A percentile compares a stretch with the other conserved stretches of the same genome.
Conservation (phyloP, 306 rosid species). For the Castanopsis chinensis region DNA sequence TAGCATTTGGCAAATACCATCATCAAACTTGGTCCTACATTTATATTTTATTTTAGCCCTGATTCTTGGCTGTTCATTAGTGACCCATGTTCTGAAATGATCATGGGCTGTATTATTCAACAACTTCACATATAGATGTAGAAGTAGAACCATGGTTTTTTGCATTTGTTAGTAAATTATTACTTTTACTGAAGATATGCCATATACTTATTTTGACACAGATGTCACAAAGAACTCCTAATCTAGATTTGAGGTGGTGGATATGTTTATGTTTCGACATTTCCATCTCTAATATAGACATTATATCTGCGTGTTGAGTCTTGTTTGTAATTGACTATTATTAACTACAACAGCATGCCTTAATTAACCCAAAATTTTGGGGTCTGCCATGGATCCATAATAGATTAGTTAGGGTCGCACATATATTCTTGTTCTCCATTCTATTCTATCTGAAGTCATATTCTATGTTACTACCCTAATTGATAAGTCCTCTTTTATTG, state of each 20-base stretch:
- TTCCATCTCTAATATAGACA: background rate
- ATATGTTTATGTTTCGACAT: background rate
- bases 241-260: background rate
- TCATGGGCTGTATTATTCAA: background rate
- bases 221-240: background rate
- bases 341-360: too few relatives aligned
- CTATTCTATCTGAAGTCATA: too few relatives aligned
- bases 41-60: background rate
- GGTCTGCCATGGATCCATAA: too few relatives aligned
- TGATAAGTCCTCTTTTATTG: too few relatives aligned
- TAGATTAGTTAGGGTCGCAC: too few relatives aligned
- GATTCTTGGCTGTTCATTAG: background rate
- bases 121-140: background rate
- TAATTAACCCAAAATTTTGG: too few relatives aligned
- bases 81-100: background rate
- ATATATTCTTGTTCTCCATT: too few relatives aligned
- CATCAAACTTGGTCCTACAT: too few relatives aligned
- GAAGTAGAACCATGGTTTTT: background rate
- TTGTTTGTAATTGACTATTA: background rate
- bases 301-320: background rate
- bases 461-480: too few relatives aligned
- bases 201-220: background rate
- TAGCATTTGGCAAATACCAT: background rate
- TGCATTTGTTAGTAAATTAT: background rate
- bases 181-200: background rate